phyloP scores from a whole-genome alignment of 352 stramenopile species.

The Phytophthora citrophthora region DNA sequence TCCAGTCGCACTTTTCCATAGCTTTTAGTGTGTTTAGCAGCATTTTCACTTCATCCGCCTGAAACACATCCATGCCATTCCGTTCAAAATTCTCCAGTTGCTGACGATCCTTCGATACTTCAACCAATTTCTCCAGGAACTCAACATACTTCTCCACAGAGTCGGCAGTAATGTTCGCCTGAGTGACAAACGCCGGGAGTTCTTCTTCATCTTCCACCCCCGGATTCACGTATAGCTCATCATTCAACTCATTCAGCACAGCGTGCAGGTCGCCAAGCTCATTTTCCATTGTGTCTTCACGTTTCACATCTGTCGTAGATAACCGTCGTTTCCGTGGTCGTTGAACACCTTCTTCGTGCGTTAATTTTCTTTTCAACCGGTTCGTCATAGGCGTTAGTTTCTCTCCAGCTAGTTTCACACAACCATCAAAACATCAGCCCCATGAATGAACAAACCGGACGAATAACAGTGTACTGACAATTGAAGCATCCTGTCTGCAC shows the following conservation, averaged over 20 bases:
- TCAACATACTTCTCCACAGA: slow-evolving; percentile 76
- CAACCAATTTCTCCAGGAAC: slow-evolving; percentile 49
- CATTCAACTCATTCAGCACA: slow-evolving; percentile 30
- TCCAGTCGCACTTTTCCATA: slow-evolving; percentile 69
- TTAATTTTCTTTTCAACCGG: slow-evolving; percentile 25
- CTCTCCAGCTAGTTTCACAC: slow-evolving; percentile 6
- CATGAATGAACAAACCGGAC: neutral
- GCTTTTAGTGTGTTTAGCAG: slow-evolving; percentile 72
- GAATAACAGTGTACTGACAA: slow-evolving; percentile 23
- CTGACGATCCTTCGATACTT: slow-evolving; percentile 43
- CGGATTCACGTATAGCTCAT: slow-evolving; percentile 7
- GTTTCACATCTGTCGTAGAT: neutral
- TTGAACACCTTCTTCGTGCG: slow-evolving; percentile 7
- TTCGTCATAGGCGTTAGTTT: slow-evolving; percentile 4
- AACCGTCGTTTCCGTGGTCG: slow-evolving; percentile 20
- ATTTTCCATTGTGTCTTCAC: slow-evolving; percentile 6
- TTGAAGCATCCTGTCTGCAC: slow-evolving; percentile 61
- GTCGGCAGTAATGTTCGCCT: slow-evolving; percentile 59
- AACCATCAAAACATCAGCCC: slow-evolving; percentile 4
- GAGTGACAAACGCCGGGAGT: slow-evolving; percentile 48
- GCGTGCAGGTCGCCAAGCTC: slow-evolving; percentile 25
- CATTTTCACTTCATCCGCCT: slow-evolving; percentile 57
- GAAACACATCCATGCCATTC: slow-evolving; percentile 52
- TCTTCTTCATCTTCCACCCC: slow-evolving; percentile 25
- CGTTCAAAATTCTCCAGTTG: slow-evolving; percentile 34